A percentile compares a stretch with the other conserved stretches of the same genome.
Conservation (phyloP, 805 yeast species). For the Candida chauliodis region DNA sequence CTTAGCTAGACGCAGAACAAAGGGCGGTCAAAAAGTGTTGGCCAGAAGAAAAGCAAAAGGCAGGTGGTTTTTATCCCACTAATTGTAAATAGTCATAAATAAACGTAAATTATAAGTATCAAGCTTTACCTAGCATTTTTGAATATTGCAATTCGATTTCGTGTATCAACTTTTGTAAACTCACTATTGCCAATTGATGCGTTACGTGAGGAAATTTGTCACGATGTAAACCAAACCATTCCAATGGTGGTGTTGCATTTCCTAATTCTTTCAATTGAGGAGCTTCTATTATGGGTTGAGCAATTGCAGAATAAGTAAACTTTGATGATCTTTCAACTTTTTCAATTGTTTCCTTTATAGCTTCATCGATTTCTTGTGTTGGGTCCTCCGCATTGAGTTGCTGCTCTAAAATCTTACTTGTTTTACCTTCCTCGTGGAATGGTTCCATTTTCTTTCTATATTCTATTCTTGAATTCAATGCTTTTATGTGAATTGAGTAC, state of each 20-base stretch:
- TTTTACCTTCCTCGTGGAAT: constrained; percentile 13
- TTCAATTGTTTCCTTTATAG: constrained; percentile 33
- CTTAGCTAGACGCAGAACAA: constrained; percentile 73
- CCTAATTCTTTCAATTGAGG: constrained; percentile 91
- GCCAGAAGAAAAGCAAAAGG: constrained; percentile 82
- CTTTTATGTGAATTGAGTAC: constrained; percentile 82
- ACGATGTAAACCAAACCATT: constrained; percentile 95
- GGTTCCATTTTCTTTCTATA: constrained; percentile 18
- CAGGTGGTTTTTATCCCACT: constrained; percentile 89
- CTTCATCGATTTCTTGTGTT: constrained; percentile 29
- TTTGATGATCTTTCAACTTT: constrained; percentile 35
- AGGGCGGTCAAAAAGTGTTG: constrained; percentile 74
- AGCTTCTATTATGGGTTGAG: constrained; percentile 78
- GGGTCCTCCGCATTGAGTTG: constrained; percentile 17
- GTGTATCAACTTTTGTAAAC: constrained; percentile 68
- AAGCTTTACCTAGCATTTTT: constrained; percentile 45
- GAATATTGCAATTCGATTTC: constrained; percentile 59
- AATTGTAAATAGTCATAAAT: constrained; percentile 12
- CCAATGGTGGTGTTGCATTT: constrained; percentile 95
- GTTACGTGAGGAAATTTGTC: constrained; percentile 81
- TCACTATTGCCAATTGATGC: constrained; percentile 73
- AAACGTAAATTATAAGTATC: constrained; percentile 5
- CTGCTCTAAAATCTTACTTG: constrained; percentile 11
- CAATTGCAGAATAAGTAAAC: constrained; percentile 60
- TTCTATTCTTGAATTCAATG: constrained; percentile 57